Conservation (phyloP, 345 rosid genomes). For the Lumnitzera littorea region DNA sequence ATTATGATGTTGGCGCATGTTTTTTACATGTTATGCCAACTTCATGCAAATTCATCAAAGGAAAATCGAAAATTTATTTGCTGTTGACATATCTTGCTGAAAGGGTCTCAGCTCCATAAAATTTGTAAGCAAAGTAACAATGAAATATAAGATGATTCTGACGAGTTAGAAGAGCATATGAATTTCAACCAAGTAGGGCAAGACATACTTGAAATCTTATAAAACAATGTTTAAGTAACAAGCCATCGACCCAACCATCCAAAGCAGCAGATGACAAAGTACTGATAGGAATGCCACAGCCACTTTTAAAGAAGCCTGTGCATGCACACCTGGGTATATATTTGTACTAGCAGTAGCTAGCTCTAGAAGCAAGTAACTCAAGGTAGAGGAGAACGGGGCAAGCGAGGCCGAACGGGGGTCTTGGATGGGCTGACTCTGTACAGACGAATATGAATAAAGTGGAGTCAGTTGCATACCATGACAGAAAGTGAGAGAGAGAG, state of each 20-base stretch:
- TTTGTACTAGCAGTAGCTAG: conserved; percentile 17
- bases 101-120: too few relatives aligned
- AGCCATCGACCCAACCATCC: not conserved
- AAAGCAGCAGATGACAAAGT: not conserved
- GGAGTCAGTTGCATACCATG: too few relatives aligned
- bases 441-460: not conserved
- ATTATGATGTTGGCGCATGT: too few relatives aligned
- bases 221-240: not conserved
- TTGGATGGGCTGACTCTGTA: conserved; percentile 98
- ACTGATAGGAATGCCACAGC: not conserved
- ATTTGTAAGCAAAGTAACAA: too few relatives aligned
- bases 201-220: not conserved
- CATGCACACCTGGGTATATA: conserved; percentile 15
- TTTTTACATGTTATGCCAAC: too few relatives aligned
- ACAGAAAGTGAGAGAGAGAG: not conserved
- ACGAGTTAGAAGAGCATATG: too few relatives aligned
- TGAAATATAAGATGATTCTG: too few relatives aligned
- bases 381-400: conserved; percentile 32
- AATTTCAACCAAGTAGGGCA: too few relatives aligned
- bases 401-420: conserved; percentile 89
- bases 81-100: too few relatives aligned
- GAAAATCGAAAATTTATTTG: too few relatives aligned
- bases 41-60: too few relatives aligned
- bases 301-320: conserved; percentile 6
- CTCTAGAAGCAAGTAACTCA: conserved; percentile 14